Evolutionary conservation across 805 yeast genomes (phyloP).

Genomic region (Candida yuanshanica): DNA sequence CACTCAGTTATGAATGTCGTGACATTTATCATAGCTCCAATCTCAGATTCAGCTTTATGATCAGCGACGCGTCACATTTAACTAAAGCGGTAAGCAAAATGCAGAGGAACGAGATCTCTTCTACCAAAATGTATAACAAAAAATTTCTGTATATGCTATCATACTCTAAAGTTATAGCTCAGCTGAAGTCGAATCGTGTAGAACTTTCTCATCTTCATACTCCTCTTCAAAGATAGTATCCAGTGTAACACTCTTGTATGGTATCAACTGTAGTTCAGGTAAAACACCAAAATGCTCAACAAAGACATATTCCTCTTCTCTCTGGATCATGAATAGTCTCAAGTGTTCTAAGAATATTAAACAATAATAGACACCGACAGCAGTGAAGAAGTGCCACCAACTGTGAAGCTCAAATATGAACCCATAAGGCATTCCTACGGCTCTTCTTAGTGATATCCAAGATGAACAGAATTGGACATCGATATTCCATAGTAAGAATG

Average conservation of each 20-base stretch:
- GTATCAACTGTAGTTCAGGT: conserved; percentile 31
- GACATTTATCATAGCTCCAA: too few relatives aligned
- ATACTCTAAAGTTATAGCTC: neutral
- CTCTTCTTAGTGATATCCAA: conserved; percentile 39
- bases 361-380: conserved; percentile 78
- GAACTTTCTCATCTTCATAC: neutral
- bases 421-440: conserved; percentile 74
- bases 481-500: conserved; percentile 78
- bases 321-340: conserved; percentile 55
- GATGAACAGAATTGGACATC: conserved; percentile 69
- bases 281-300: conserved; percentile 52
- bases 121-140: too few relatives aligned
- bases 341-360: conserved; percentile 69
- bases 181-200: neutral
- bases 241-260: neutral
- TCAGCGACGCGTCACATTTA: too few relatives aligned
- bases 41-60: too few relatives aligned
- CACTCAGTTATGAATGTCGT: too few relatives aligned
- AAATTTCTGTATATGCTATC: too few relatives aligned
- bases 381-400: conserved; percentile 91
- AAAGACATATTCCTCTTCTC: conserved; percentile 46
- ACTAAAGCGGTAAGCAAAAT: too few relatives aligned
- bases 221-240: neutral
- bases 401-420: conserved; percentile 84
- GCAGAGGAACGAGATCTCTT: too few relatives aligned